Conservation (phyloP, 2,329 filamentous ascomycete species). For the Arthrobotrys sinensis region DNA sequence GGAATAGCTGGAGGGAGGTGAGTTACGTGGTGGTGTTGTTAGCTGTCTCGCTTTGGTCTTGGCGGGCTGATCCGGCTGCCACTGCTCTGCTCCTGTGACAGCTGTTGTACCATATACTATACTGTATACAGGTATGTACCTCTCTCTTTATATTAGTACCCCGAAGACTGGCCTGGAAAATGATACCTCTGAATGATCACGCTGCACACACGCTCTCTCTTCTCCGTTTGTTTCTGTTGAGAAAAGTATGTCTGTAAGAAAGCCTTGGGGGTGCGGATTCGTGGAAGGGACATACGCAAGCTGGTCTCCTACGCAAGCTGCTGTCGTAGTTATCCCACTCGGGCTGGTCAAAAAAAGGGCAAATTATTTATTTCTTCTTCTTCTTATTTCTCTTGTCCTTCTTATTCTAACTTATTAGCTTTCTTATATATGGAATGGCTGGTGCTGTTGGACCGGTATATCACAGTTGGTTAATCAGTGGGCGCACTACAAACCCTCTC, state of each 20-base stretch:
- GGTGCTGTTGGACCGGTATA: no score
- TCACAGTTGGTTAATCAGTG: no score
- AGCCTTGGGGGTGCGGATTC: not conserved
- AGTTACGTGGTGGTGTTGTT: conserved; percentile 46
- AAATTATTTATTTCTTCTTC: not conserved
- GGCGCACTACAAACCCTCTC: no score
- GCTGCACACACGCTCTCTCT: not conserved
- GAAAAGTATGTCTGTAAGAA: not conserved
- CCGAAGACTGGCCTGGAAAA: no score
- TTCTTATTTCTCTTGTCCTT: not conserved
- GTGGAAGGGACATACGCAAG: conserved; percentile 3
- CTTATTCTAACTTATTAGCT: no score
- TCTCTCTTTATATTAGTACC: no score
- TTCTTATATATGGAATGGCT: no score
- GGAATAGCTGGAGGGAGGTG: not conserved
- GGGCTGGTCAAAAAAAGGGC: not conserved
- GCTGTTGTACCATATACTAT: no score
- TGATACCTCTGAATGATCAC: no score
- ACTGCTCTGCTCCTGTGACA: conserved; percentile 42
- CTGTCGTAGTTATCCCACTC: conserved; percentile 22
- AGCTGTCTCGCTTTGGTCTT: conserved; percentile 52
- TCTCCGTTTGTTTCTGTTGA: not conserved
- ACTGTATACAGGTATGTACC: no score
- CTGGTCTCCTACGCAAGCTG: conserved; percentile 8
- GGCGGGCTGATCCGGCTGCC: conserved; percentile 48